Evolutionary conservation across 805 yeast genomes (phyloP).

Genomic region (Teunomyces kruisii): DNA sequence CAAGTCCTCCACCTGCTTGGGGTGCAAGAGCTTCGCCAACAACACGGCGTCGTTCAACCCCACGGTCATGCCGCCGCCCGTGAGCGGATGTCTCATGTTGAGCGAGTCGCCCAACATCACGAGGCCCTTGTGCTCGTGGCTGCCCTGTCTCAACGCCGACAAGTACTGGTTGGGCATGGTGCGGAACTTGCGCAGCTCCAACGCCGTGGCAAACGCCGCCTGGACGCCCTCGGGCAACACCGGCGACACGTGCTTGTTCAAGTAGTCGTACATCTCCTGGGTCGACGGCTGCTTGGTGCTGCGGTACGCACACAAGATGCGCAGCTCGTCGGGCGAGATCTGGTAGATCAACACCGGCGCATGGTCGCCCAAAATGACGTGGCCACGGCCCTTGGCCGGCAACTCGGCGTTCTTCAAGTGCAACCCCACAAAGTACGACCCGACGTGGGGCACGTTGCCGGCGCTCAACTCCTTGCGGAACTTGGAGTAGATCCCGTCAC

Average conservation of each 20-base stretch:
- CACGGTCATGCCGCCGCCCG: conserved; percentile 99
- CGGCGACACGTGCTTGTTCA: conserved; percentile 61
- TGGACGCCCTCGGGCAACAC: conserved; percentile 61
- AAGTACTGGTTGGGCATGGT: conserved; percentile 94
- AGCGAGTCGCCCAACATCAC: conserved; percentile 88
- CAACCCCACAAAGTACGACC: conserved; percentile 86
- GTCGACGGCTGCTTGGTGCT: conserved; percentile 73
- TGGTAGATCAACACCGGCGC: conserved; percentile 90
- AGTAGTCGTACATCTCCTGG: conserved; percentile 57
- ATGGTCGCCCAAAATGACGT: conserved; percentile 82
- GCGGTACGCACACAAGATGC: conserved; percentile 86
- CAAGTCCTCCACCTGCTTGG: conserved; percentile 53
- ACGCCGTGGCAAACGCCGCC: conserved; percentile 69
- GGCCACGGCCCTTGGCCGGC: conserved; percentile 79
- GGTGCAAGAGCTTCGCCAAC: conserved; percentile 61
- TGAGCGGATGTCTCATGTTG: conserved; percentile 96
- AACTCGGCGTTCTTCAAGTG: conserved; percentile 71
- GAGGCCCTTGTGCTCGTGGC: conserved; percentile 60
- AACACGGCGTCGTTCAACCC: conserved; percentile 83
- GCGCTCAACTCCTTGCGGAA: conserved; percentile 73
- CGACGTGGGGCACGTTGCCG: conserved; percentile 63
- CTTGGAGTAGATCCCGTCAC: conserved; percentile 94
- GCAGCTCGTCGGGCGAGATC: conserved; percentile 75
- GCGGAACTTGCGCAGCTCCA: conserved; percentile 55
- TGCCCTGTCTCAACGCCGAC: conserved; percentile 67